Evolutionary conservation across 768 basidiomycete genomes (phyloP), one percentile per base, ranked within the genome.

Genomic region (Boletus speciosus): DNA sequence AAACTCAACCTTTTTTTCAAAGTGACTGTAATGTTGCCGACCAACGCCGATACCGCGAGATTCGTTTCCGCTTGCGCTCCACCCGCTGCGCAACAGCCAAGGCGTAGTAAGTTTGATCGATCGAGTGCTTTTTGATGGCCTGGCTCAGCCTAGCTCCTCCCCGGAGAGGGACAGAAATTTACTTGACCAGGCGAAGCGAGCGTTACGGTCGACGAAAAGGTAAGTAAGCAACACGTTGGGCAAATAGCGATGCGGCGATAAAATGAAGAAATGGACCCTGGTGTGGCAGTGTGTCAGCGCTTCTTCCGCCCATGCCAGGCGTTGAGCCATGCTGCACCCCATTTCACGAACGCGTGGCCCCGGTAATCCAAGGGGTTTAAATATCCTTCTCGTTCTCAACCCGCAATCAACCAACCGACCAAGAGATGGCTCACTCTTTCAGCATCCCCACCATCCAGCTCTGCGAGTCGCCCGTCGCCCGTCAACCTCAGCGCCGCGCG

Each of bases 11-110:
- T 52, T 57, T 61, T 48, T 51, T 25, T 25, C 38, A 54, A 59
- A 59, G 41, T 47, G 46, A 25, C 47, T 11, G 34, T 27, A 35
- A 25, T 3, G 14, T 59, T 60, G 58, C 31, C 34, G 23, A 46
- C 49, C 57, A 54, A 59, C 50, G 63, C 56, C 37, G 51, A 63
- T 53, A 55, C 63, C 59, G 64, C 62, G 62, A 64, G 63, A 61
- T 41, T 63, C 62, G 59, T 64, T 57, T 64, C 63, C 63, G 54
- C 37, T 35, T 23, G 49, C 50, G 52, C 45, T 25, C 46, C 56
- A 52, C 47, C 37, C 36, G 4, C 46, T 47, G 54, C 27, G 48
- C 44, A 45, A 16, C 32, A 47, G 43, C 31, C 52, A 23, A 11
- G 21, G 44, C 43, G 37, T 19, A 43, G 37, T 19, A 43, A 29